phyloP scores from a whole-genome alignment of 148 eudicot species.

The Chenopodium album region DNA sequence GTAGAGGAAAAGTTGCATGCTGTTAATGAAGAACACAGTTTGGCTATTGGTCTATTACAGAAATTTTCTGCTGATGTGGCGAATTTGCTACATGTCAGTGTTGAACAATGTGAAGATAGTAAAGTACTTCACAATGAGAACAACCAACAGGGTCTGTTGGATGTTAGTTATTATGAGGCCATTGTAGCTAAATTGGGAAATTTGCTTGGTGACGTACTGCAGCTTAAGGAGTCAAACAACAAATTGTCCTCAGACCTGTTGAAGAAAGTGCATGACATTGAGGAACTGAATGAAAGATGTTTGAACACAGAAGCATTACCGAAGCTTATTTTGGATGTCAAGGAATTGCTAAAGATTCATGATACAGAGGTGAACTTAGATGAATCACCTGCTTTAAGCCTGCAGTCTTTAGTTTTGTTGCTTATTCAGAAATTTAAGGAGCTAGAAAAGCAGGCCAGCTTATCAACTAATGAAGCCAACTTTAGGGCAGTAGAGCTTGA shows the following conservation, averaged over 20 bases:
- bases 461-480: conserved; percentile 33
- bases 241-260: conserved; percentile 54
- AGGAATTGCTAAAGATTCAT: conserved; percentile 42
- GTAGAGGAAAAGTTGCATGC: conserved; percentile 36
- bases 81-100: conserved; percentile 42
- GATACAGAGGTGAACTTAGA: conserved; percentile 34
- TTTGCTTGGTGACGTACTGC: conserved; percentile 47
- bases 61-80: conserved; percentile 44
- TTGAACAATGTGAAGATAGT: conserved; percentile 33
- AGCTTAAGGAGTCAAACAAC: conserved; percentile 52
- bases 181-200: conserved; percentile 49
- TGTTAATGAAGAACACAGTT: conserved; percentile 41
- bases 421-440: conserved; percentile 63
- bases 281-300: conserved; percentile 49
- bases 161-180: conserved; percentile 44
- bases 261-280: conserved; percentile 44
- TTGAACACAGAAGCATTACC: conserved; percentile 44
- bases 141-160: conserved; percentile 40
- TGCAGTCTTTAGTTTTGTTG: conserved; percentile 53
- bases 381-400: conserved; percentile 35
- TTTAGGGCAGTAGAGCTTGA: conserved; percentile 42
- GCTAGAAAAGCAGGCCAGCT: conserved; percentile 40
- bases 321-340: conserved; percentile 64
- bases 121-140: conserved; percentile 26
- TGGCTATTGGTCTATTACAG: conserved; percentile 45